Percentiles rank a stretch among this genome's conserved stretches.
These are phyloP conservation scores for Xylaria sp. DNA, from an alignment of 2,329 filamentous ascomycete species.

Conservation along the genomic window DNA sequence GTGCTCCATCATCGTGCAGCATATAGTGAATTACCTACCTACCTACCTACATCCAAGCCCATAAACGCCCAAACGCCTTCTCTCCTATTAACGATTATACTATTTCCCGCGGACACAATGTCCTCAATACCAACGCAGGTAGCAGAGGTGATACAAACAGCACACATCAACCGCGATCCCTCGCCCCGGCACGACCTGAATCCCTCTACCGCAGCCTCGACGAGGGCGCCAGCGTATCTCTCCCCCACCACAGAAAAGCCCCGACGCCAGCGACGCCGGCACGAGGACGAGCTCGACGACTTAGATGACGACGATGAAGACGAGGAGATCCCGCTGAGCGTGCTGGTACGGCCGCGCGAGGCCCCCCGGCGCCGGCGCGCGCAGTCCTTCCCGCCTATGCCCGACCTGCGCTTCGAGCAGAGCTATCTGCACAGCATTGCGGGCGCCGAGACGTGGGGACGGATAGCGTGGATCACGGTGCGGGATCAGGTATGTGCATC, in stretches of 20 bases:
- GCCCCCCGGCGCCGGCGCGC: slow-evolving; percentile 57
- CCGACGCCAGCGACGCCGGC: slow-evolving; percentile 27
- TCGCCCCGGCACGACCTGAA: slow-evolving; percentile 81
- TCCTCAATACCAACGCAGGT: slow-evolving; percentile 69
- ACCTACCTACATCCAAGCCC: background rate
- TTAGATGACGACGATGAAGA: slow-evolving; percentile 68
- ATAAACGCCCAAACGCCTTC: background rate
- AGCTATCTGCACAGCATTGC: slow-evolving; percentile 94
- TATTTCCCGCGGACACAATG: background rate
- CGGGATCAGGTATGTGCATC: slow-evolving; percentile 79
- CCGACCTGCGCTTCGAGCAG: slow-evolving; percentile 96
- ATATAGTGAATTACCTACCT: background rate
- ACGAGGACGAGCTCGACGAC: slow-evolving; percentile 17
- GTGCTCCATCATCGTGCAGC: background rate
- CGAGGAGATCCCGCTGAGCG: slow-evolving; percentile 76
- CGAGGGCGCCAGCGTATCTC: slow-evolving; percentile 69
- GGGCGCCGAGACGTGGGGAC: slow-evolving; percentile 80
- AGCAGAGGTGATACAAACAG: slow-evolving; percentile 83
- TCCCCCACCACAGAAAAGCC: slow-evolving; percentile 25
- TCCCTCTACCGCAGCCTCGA: slow-evolving; percentile 78
- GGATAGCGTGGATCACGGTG: slow-evolving; percentile 83
- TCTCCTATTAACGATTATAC: background rate
- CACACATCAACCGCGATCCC: slow-evolving; percentile 78
- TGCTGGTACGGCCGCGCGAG: slow-evolving; percentile 63
- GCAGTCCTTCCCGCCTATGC: slow-evolving; percentile 68